A percentile compares a stretch with the other conserved stretches of the same genome.
phyloP scores from a whole-genome alignment of 805 yeast species.

The Saccharomycopsis sp. region DNA sequence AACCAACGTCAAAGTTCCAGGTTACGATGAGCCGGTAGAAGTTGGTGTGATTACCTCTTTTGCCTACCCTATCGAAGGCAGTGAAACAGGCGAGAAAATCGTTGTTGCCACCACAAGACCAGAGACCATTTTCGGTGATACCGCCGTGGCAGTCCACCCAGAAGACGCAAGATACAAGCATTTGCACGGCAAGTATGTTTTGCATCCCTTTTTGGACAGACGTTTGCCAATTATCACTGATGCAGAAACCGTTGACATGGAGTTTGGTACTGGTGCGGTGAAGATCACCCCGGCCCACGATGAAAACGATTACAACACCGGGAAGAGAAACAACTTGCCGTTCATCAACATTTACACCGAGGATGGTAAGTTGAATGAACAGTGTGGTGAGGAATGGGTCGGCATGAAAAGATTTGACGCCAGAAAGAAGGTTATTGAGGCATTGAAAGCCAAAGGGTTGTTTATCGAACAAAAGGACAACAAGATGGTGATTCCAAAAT shows the following conservation, averaged over 20 bases:
- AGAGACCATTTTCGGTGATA: constrained; percentile 96
- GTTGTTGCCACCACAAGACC: constrained; percentile 98
- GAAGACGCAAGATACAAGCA: constrained; percentile 88
- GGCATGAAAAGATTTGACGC: constrained; percentile 95
- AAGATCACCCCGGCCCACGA: constrained; percentile 99
- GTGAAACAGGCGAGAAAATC: constrained; percentile 57
- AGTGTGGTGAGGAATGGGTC: constrained; percentile 88
- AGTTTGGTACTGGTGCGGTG: constrained; percentile 99
- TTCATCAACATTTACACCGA: constrained; percentile 86
- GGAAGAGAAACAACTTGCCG: constrained; percentile 87
- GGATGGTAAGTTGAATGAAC: constrained; percentile 81
- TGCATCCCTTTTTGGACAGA: constrained; percentile 85
- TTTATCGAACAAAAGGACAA: constrained; percentile 82
- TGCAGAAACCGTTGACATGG: constrained; percentile 95
- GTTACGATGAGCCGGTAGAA: constrained; percentile 82
- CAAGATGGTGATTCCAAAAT: constrained; percentile 89
- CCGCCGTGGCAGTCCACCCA: constrained; percentile 97
- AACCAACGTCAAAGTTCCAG: constrained; percentile 77
- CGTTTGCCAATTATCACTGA: constrained; percentile 84
- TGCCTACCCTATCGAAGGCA: constrained; percentile 79
- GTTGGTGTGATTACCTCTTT: constrained; percentile 96
- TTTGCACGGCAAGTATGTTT: constrained; percentile 85
- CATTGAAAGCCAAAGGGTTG: constrained; percentile 64
- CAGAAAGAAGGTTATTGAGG: constrained; percentile 71
- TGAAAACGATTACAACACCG: constrained; percentile 91